Base-by-base conservation (phyloP, 2,329 filamentous ascomycete species). In the Penicillium sp. region DNA sequence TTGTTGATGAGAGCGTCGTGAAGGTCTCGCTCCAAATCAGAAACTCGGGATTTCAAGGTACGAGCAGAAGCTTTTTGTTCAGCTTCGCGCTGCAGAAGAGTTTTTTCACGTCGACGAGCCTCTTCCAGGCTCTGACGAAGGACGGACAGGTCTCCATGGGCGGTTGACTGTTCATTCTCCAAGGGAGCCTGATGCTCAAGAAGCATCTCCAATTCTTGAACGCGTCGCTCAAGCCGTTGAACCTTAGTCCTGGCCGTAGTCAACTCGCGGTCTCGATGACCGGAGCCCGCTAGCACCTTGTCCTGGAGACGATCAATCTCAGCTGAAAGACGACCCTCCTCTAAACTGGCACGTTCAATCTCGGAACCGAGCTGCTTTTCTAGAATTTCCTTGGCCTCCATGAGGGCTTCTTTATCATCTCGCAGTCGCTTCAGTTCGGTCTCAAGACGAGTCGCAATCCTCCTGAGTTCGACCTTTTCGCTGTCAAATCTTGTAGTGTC, bases 391-490 rank as follows among this genome's bases (percentile, higher is more conserved):
- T 82, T 83, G 54, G 85, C 80, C 52, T 84, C 80, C 12, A 75
- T 54, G 34, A 88, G 71, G 1, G 76, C 67, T 50, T 76, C 78
- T 61, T 85, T 86, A 65, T 90, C 86, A 8, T 87, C 84, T 47
- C 78, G 82, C 15, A 89, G 73, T 12, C 85, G 79, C 39, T 84
- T 82, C 15, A 88, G 75, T 62, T 90, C 87, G 54, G 76, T 80
- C 57, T 90, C 87, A 16, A 89, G 78, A 63, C 85, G 86, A 56
- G 85, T 74, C 65, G 86, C 87, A n/a, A 82, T 74, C 26, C 85
- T 84, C 16, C 85, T 83, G 23, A 90, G 75, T 49, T 89, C 85
- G 42, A 87, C 73, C 58, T 86, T 85, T 64, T 90, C 87, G 55
- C 85, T 82, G 59, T 89, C 86, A 42, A 87, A 68, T 12, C 80